Percentiles rank a stretch among this genome's conserved stretches.
Evolutionary conservation across 2,329 filamentous ascomycete genomes (phyloP).

Genomic region (Ophioceras dolichostomum): DNA sequence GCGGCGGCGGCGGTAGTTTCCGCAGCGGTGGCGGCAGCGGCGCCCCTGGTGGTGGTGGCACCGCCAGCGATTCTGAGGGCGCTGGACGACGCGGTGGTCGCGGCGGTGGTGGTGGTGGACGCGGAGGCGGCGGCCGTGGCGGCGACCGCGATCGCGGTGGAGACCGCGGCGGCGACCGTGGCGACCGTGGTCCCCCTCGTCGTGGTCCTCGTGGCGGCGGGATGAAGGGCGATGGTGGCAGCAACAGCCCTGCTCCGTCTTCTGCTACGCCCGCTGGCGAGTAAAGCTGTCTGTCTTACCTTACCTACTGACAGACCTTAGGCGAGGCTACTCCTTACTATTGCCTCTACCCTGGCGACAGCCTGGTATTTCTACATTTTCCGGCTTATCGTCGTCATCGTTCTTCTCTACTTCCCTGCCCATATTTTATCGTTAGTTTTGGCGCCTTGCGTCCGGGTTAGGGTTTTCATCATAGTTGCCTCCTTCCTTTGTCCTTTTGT

Average conservation of each 20-base stretch:
- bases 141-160: conserved; percentile 45
- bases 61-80: conserved; percentile 56
- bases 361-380: too few relatives aligned
- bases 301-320: too few relatives aligned
- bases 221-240: conserved; percentile 35
- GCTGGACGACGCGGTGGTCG: conserved; percentile 41
- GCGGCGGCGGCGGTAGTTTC: conserved; percentile 69
- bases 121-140: conserved; percentile 45
- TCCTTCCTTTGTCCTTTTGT: too few relatives aligned
- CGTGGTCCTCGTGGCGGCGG: conserved; percentile 28
- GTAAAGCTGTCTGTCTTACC: too few relatives aligned
- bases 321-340: too few relatives aligned
- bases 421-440: too few relatives aligned
- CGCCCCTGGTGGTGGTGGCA: conserved; percentile 60
- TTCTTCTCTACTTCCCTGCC: too few relatives aligned
- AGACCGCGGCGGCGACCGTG: conserved; percentile 35
- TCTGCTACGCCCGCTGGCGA: conserved; percentile 33
- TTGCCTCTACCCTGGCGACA: too few relatives aligned
- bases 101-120: conserved; percentile 42
- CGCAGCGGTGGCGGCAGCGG: conserved; percentile 76
- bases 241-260: conserved; percentile 38
- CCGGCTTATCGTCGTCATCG: too few relatives aligned
- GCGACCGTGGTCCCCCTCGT: conserved; percentile 43
- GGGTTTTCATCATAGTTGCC: too few relatives aligned
- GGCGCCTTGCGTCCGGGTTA: too few relatives aligned